Evolutionary conservation across 2,329 filamentous ascomycete genomes (phyloP).

Genomic region (Claviceps maximensis): DNA sequence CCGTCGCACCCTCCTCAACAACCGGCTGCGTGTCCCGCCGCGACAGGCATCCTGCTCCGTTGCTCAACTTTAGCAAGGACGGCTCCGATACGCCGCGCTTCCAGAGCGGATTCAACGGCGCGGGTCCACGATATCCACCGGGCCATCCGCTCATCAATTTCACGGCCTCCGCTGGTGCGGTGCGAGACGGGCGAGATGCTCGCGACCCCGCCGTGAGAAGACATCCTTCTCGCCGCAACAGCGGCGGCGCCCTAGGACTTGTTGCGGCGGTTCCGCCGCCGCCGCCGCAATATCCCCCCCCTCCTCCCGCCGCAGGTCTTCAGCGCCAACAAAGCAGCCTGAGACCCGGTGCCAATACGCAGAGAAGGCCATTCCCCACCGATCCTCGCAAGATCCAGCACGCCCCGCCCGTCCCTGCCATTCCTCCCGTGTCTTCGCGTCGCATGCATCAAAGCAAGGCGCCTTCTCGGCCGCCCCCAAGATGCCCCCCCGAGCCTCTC

Average conservation of each 20-base stretch:
- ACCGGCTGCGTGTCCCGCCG: constrained; percentile 7
- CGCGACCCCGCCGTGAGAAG: neutral
- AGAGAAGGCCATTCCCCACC: constrained; percentile 1
- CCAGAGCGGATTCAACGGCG: constrained; percentile 35
- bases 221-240: constrained; percentile 5
- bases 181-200: constrained; percentile 3
- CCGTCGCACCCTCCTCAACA: neutral
- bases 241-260: neutral
- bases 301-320: constrained; percentile 1
- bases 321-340: constrained; percentile 1
- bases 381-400: constrained; percentile 8
- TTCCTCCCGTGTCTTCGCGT: constrained; percentile 12
- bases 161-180: constrained; percentile 19
- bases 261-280: constrained; percentile 2
- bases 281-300: constrained; percentile 15
- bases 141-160: constrained; percentile 33
- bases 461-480: neutral
- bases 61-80: constrained; percentile 50
- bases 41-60: constrained; percentile 36
- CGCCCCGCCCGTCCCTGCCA: constrained; percentile 8
- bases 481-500: constrained; percentile 16
- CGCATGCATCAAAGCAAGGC: constrained; percentile 8
- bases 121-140: constrained; percentile 26
- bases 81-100: constrained; percentile 50
- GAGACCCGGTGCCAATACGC: neutral